Percentiles rank a stretch among this genome's conserved stretches.
These are phyloP conservation scores for Pythium phragmitis DNA, from an alignment of 352 stramenopile genomes.

Conservation along the genomic window DNA sequence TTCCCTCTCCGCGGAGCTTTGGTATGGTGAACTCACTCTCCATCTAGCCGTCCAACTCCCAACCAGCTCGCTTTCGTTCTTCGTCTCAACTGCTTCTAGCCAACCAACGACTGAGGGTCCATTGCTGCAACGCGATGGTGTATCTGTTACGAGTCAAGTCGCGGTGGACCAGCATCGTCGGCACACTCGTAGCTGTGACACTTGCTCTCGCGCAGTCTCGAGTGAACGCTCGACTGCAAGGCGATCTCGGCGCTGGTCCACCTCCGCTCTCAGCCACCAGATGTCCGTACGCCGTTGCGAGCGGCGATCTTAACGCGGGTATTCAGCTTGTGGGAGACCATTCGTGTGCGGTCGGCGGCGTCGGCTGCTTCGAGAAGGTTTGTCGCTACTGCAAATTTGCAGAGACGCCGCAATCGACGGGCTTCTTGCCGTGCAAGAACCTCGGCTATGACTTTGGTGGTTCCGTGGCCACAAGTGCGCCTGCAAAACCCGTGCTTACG, in stretches of 20 bases:
- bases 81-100: no score
- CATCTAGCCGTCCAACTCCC: no score
- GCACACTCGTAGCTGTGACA: no score
- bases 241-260: background rate
- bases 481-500: background rate
- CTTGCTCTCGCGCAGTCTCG: background rate
- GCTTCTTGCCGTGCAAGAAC: background rate
- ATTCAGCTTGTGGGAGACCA: slow-evolving; percentile 15
- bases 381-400: slow-evolving; percentile 24
- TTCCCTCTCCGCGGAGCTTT: no score
- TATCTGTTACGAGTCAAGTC: no score
- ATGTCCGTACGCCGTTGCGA: background rate
- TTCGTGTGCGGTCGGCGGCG: slow-evolving; percentile 16
- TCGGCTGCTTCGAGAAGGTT: slow-evolving; percentile 14
- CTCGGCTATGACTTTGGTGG: slow-evolving; percentile 1
- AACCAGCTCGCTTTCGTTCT: no score
- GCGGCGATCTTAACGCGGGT: background rate
- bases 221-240: background rate
- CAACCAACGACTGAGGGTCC: no score
- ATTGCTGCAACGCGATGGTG: no score
- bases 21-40: no score
- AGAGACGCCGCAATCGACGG: slow-evolving; percentile 2
- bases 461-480: background rate
- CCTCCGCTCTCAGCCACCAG: background rate
- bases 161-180: no score